A percentile compares a stretch with the other conserved stretches of the same genome.
phyloP scores from a whole-genome alignment of 768 basidiomycete genomes.

The Lentinus brumalis region DNA sequence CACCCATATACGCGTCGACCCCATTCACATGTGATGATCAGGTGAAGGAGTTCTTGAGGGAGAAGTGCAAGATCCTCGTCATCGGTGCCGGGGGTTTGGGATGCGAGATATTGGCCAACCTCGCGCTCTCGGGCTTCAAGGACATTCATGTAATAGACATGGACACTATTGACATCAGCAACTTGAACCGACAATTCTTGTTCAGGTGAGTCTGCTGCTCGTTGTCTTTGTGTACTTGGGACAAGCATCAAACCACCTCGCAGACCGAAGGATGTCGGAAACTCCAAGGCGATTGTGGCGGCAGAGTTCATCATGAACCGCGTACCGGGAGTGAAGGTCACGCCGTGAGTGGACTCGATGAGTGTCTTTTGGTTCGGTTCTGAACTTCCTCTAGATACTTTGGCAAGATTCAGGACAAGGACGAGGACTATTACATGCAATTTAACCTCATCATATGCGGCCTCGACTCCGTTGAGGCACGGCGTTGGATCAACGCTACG shows the following conservation, averaged over 20 bases:
- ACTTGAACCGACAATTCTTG: constrained; percentile 96
- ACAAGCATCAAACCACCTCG: not conserved
- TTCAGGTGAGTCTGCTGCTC: constrained; percentile 66
- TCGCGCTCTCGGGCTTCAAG: constrained; percentile 95
- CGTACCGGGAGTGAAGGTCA: constrained; percentile 94
- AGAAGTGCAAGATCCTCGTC: constrained; percentile 89
- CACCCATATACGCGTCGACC: not conserved
- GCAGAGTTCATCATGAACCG: constrained; percentile 97
- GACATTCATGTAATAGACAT: constrained; percentile 99
- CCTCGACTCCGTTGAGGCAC: constrained; percentile 94
- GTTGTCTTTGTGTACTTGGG: not conserved
- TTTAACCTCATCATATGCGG: constrained; percentile 98
- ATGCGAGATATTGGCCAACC: constrained; percentile 95
- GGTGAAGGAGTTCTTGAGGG: constrained; percentile 87
- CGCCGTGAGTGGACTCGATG: constrained; percentile 65
- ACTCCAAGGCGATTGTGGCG: constrained; percentile 91
- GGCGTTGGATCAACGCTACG: constrained; percentile 98
- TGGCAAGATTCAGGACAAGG: constrained; percentile 99
- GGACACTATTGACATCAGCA: constrained; percentile 99
- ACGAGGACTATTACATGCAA: constrained; percentile 91
- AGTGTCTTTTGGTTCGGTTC: constrained; percentile 3
- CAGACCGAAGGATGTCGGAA: constrained; percentile 89
- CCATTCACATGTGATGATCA: constrained; percentile 31
- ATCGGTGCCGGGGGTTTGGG: constrained; percentile 98
- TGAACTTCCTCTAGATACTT: constrained; percentile 61